Percentiles rank a stretch among this genome's conserved stretches.
Evolutionary conservation across 73 alveolate genomes (phyloP).

Genomic region (Durusdinium trenchii): DNA sequence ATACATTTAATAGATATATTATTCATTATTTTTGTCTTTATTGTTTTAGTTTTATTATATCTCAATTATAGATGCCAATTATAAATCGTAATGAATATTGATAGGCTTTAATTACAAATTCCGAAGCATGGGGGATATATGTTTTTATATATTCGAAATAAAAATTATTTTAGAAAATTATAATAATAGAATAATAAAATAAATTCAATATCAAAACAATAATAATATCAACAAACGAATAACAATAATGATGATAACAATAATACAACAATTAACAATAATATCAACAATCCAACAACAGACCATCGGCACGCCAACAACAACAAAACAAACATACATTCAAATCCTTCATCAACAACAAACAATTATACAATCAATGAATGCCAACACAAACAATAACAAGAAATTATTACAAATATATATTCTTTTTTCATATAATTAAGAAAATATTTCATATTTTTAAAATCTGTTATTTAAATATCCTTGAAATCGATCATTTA

Average conservation of each 20-base stretch:
- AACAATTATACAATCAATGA: background rate
- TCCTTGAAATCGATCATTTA: too few species aligned
- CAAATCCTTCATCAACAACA: background rate
- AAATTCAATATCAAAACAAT: background rate
- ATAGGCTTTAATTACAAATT: too few species aligned
- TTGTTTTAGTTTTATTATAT: too few species aligned
- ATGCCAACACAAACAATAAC: background rate
- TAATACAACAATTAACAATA: background rate
- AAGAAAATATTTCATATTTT: too few species aligned
- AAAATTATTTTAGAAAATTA: background rate
- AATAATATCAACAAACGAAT: background rate
- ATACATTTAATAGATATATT: too few species aligned
- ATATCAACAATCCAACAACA: background rate
- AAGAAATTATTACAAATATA: background rate
- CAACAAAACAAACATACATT: too few species aligned
- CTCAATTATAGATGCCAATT: too few species aligned
- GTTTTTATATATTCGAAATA: too few species aligned
- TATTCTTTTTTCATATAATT: background rate
- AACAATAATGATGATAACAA: background rate
- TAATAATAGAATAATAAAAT: background rate
- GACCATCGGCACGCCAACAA: background rate
- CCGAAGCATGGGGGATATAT: too few species aligned
- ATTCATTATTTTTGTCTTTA: too few species aligned
- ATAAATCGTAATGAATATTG: too few species aligned
- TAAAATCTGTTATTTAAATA: too few species aligned